Conservation (phyloP, 148 eudicot genomes). For the Spergularia marina region DNA sequence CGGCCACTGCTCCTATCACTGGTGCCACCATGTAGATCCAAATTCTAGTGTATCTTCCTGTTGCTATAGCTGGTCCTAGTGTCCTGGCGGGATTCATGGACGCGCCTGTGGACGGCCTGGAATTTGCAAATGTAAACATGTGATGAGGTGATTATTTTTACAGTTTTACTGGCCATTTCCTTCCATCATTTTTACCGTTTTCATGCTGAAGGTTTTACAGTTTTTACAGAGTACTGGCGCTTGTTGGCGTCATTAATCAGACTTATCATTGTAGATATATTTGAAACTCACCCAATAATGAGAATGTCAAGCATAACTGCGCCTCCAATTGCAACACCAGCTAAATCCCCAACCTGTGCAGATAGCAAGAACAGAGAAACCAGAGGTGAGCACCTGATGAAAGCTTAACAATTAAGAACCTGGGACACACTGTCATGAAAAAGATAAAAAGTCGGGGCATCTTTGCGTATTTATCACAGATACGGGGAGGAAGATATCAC, state of each 20-base stretch:
- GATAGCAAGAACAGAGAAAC: neutral
- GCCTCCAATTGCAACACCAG: slow-evolving; percentile 44
- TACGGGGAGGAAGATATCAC: neutral
- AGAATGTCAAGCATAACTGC: slow-evolving; percentile 46
- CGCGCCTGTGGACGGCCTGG: slow-evolving; percentile 40
- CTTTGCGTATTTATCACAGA: neutral
- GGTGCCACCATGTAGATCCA: slow-evolving; percentile 52
- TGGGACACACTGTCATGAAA: too few relatives aligned
- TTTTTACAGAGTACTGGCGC: neutral
- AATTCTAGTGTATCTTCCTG: slow-evolving; percentile 33
- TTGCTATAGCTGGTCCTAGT: slow-evolving; percentile 44
- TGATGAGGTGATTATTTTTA: neutral
- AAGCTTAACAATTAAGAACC: neutral
- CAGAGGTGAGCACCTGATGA: neutral
- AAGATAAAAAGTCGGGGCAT: neutral
- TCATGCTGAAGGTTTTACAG: neutral
- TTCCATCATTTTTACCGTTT: neutral
- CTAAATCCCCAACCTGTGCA: slow-evolving; percentile 39
- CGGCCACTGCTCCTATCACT: slow-evolving; percentile 33
- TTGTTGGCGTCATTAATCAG: neutral
- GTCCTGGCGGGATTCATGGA: slow-evolving; percentile 48
- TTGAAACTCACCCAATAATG: slow-evolving; percentile 34
- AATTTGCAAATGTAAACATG: neutral
- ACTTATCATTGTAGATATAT: neutral
- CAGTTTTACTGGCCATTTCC: neutral